These are phyloP conservation scores for Filobasidium floriforme DNA, from an alignment of 768 basidiomycete genomes.

Conservation along the genomic window DNA sequence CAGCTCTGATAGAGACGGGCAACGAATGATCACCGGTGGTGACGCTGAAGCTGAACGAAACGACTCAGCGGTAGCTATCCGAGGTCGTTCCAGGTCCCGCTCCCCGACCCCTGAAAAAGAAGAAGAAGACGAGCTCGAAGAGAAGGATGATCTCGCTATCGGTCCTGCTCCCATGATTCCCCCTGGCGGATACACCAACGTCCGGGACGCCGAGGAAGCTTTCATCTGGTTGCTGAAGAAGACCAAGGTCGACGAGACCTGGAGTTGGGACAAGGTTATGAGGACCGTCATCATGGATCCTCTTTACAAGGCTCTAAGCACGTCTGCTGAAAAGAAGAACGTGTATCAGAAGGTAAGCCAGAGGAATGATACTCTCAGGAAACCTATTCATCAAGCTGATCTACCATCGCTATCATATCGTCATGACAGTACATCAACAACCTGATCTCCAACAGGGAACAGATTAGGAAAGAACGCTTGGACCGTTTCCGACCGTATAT, in stretches of 20 bases:
- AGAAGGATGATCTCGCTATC: slow-evolving; percentile 49
- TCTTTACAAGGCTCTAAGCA: slow-evolving; percentile 85
- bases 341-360: slow-evolving; percentile 78
- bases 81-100: neutral
- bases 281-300: slow-evolving; percentile 97
- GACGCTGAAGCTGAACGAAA: neutral
- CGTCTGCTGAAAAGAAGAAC: slow-evolving; percentile 86
- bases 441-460: slow-evolving; percentile 71
- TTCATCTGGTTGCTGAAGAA: slow-evolving; percentile 83
- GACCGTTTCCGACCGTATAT: slow-evolving; percentile 74
- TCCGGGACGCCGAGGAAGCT: slow-evolving; percentile 87
- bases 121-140: slow-evolving; percentile 12
- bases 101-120: neutral
- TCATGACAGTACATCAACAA: slow-evolving; percentile 62
- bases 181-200: slow-evolving; percentile 75
- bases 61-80: neutral
- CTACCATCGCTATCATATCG: neutral
- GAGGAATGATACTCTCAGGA: neutral
- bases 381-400: neutral
- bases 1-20: neutral
- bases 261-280: slow-evolving; percentile 99
- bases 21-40: neutral
- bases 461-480: slow-evolving; percentile 74
- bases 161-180: slow-evolving; percentile 84
- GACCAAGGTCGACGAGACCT: slow-evolving; percentile 79